Percentiles rank a stretch among this genome's conserved stretches.
Conservation (phyloP, 176 grass and related monocot species). For the Miscanthus lutarioriparius region DNA sequence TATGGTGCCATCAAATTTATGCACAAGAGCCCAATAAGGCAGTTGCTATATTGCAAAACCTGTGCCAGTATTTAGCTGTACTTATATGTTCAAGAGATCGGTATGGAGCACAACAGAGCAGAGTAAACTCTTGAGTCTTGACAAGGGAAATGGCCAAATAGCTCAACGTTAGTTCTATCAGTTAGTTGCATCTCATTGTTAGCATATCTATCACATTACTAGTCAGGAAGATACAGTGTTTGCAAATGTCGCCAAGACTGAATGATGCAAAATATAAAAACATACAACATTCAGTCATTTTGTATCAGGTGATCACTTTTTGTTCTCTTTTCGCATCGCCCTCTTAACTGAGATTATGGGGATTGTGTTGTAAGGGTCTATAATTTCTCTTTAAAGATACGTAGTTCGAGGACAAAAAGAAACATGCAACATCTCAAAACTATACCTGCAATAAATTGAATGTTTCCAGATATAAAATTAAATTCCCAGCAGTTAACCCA, state of each 20-base stretch:
- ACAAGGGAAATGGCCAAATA: not conserved
- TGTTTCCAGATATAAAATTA: not conserved
- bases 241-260: not conserved
- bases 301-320: not conserved
- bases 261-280: not conserved
- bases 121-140: not conserved
- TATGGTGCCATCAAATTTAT: not conserved
- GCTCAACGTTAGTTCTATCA: not conserved
- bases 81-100: not conserved
- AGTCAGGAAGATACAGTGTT: not conserved
- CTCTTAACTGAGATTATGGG: too few species aligned
- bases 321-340: too few species aligned
- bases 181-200: conserved; percentile 16
- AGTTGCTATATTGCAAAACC: not conserved
- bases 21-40: not conserved
- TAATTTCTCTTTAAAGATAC: not conserved
- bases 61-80: not conserved
- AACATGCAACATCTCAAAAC: not conserved
- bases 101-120: not conserved
- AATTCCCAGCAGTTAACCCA: not conserved
- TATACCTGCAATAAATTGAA: not conserved
- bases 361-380: not conserved
- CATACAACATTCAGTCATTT: not conserved
- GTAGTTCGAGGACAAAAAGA: too few species aligned
- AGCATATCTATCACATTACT: conserved; percentile 10